These are phyloP conservation scores for Schizosaccharomyces osmophilus DNA, from an alignment of 805 yeast genomes.

Conservation along the genomic window DNA sequence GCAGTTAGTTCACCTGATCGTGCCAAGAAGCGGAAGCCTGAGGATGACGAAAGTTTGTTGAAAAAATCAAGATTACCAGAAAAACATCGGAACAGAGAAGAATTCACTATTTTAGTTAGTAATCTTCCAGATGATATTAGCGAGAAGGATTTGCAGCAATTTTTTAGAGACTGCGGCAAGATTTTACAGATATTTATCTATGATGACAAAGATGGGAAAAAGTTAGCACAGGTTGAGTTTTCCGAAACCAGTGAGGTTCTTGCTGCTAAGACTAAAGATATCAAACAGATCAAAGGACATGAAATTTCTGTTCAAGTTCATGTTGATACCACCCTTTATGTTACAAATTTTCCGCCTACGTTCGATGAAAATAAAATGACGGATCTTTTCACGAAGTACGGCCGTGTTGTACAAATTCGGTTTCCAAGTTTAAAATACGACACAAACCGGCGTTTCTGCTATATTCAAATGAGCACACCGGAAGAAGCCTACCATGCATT, in stretches of 20 bases:
- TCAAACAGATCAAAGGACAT: slow-evolving; percentile 21
- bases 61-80: background rate
- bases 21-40: background rate
- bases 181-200: slow-evolving; percentile 13
- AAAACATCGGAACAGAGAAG: slow-evolving; percentile 22
- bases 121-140: slow-evolving; percentile 21
- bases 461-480: slow-evolving; percentile 28
- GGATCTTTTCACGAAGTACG: slow-evolving; percentile 19
- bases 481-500: slow-evolving; percentile 25
- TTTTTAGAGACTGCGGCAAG: slow-evolving; percentile 39
- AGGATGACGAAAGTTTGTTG: background rate
- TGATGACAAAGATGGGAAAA: slow-evolving; percentile 7
- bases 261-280: slow-evolving; percentile 36
- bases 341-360: slow-evolving; percentile 46
- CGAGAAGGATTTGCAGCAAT: slow-evolving; percentile 18
- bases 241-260: slow-evolving; percentile 22
- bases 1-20: background rate
- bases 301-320: slow-evolving; percentile 24
- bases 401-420: slow-evolving; percentile 26
- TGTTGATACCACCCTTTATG: slow-evolving; percentile 35
- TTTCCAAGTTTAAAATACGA: slow-evolving; percentile 38
- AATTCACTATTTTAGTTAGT: slow-evolving; percentile 28
- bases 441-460: slow-evolving; percentile 44
- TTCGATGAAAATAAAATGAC: slow-evolving; percentile 19
- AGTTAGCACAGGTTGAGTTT: slow-evolving; percentile 37